phyloP scores from a whole-genome alignment of 2,329 filamentous ascomycete species.

The Bipolaris sorokiniana region DNA sequence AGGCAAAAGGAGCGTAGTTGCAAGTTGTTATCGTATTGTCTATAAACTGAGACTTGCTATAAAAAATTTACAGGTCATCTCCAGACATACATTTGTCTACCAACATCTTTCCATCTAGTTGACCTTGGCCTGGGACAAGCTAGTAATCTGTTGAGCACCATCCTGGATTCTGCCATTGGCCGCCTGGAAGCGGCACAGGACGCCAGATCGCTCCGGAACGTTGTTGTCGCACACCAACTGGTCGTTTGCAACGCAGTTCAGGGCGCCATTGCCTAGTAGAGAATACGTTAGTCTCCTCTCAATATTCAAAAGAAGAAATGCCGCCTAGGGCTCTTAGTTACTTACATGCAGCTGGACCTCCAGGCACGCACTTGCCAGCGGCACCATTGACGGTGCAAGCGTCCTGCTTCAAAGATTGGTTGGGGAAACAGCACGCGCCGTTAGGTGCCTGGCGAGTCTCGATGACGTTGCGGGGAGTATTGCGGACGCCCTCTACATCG shows the following conservation, averaged over 20 bases:
- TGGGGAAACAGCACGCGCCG: constrained; percentile 25
- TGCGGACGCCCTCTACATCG: constrained; percentile 24
- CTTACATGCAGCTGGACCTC: constrained; percentile 24
- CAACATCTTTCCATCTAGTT: constrained; percentile 10
- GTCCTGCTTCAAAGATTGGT: constrained; percentile 18
- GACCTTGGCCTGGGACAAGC: constrained; percentile 20
- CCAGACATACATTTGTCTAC: not conserved
- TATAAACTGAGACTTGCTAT: not conserved
- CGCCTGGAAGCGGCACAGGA: constrained; percentile 22
- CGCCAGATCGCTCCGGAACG: constrained; percentile 21
- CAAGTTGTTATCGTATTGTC: not conserved
- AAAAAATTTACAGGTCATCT: not conserved
- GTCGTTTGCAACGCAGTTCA: constrained; percentile 28
- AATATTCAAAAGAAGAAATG: not conserved
- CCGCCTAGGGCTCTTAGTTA: not conserved
- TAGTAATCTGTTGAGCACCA: constrained; percentile 18
- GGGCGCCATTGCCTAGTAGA: constrained; percentile 18
- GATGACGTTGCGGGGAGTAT: constrained; percentile 13
- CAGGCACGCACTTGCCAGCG: constrained; percentile 27
- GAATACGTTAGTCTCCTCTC: not conserved
- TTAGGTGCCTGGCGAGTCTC: constrained; percentile 22
- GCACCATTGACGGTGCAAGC: constrained; percentile 24
- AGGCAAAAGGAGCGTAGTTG: not conserved
- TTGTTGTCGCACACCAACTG: constrained; percentile 24
- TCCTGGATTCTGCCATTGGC: constrained; percentile 21